A percentile compares a stretch with the other conserved stretches of the same genome.
Evolutionary conservation across 106 monocot genomes (phyloP).

Genomic region (Chionographis japonica): DNA sequence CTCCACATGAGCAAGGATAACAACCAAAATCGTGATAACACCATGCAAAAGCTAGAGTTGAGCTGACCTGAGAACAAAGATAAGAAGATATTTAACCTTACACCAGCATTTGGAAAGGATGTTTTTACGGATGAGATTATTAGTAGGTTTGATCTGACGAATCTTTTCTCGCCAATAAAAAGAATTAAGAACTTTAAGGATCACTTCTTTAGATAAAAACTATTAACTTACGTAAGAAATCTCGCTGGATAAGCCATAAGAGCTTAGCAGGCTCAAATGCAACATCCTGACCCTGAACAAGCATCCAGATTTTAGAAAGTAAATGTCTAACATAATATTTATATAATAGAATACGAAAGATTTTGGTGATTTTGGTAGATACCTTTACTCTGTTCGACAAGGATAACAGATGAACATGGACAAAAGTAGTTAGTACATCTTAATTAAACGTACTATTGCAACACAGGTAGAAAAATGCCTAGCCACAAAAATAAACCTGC

Average conservation of each 20-base stretch:
- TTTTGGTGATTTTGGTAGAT: conserved; percentile 12
- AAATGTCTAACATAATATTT: neutral
- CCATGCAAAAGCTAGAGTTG: too few relatives aligned
- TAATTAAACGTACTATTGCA: conserved; percentile 7
- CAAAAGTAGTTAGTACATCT: conserved; percentile 22
- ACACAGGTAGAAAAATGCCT: neutral
- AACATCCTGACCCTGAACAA: conserved; percentile 89
- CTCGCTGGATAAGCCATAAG: conserved; percentile 98
- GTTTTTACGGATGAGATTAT: too few relatives aligned
- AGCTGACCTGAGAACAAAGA: too few relatives aligned
- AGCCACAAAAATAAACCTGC: conserved; percentile 46
- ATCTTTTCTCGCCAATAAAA: neutral
- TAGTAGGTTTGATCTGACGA: too few relatives aligned
- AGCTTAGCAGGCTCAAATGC: conserved; percentile 98
- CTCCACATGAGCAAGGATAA: too few relatives aligned
- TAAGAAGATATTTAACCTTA: too few relatives aligned
- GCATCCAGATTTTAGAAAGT: conserved; percentile 1
- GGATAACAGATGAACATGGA: conserved; percentile 2
- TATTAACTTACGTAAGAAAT: conserved; percentile 90
- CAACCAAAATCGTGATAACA: too few relatives aligned
- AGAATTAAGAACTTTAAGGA: neutral
- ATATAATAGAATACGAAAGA: neutral
- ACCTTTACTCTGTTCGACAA: conserved; percentile 79
- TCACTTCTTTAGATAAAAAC: conserved; percentile 4
- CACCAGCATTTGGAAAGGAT: too few relatives aligned